Evolutionary conservation across 2,329 filamentous ascomycete species (phyloP).

Genomic region (Pseudogymnoascus sp.): DNA sequence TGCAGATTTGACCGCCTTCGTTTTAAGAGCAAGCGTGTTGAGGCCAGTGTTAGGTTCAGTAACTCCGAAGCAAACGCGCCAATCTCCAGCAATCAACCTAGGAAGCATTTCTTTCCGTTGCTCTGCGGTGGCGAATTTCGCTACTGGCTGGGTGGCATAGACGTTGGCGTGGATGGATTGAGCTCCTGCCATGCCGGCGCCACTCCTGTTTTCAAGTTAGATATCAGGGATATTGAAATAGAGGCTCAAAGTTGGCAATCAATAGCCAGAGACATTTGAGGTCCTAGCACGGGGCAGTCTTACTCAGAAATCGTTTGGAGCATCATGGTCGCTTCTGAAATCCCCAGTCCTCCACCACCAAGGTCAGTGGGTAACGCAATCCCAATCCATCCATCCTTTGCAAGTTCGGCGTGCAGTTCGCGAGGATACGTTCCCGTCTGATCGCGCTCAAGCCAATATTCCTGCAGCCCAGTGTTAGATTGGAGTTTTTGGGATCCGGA

Average conservation of each 20-base stretch:
- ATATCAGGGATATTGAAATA: neutral
- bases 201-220: slow-evolving; percentile 36
- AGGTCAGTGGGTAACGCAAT: slow-evolving; percentile 69
- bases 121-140: slow-evolving; percentile 60
- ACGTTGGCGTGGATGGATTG: slow-evolving; percentile 59
- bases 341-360: slow-evolving; percentile 67
- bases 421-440: slow-evolving; percentile 62
- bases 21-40: slow-evolving; percentile 65
- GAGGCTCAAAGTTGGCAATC: neutral
- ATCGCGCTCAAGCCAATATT: slow-evolving; percentile 71
- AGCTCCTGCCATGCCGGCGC: slow-evolving; percentile 69
- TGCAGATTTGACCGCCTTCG: slow-evolving; percentile 45
- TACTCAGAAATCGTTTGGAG: slow-evolving; percentile 69
- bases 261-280: neutral
- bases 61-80: slow-evolving; percentile 71
- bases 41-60: slow-evolving; percentile 78
- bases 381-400: slow-evolving; percentile 71
- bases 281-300: neutral
- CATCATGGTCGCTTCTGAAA: slow-evolving; percentile 81
- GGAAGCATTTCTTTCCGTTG: slow-evolving; percentile 60
- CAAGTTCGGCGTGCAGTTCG: slow-evolving; percentile 68
- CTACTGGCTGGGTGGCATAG: slow-evolving; percentile 68
- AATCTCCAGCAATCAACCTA: slow-evolving; percentile 63
- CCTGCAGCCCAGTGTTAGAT: slow-evolving; percentile 22
- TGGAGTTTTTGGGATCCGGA: neutral